These are phyloP conservation scores for Gastrolobium villosum DNA, from an alignment of 306 rosid species.

Conservation along the genomic window DNA sequence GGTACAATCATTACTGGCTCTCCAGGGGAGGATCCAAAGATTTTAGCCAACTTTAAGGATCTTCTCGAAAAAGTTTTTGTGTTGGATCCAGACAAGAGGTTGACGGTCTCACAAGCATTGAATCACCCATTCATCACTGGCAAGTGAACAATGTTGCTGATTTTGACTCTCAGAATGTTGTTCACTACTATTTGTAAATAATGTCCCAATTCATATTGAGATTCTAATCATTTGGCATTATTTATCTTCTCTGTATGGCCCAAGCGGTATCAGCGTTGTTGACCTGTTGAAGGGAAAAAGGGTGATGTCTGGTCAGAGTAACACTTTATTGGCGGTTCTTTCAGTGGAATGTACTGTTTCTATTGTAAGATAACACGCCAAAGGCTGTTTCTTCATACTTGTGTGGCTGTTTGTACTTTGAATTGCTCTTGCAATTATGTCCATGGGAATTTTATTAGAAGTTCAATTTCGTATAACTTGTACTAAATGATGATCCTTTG, in stretches of 20 bases:
- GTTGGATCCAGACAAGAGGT: conserved; percentile 87
- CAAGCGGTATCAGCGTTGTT: conserved; percentile 67
- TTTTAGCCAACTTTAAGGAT: conserved; percentile 80
- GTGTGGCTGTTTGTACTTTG: conserved; percentile 64
- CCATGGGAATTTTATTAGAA: conserved; percentile 42
- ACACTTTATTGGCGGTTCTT: conserved; percentile 69
- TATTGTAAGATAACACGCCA: conserved; percentile 88
- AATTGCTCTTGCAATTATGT: conserved; percentile 51
- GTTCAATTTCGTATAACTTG: conserved; percentile 37
- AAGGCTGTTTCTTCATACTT: conserved; percentile 67
- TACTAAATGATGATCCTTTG: background rate
- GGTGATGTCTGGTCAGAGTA: conserved; percentile 64
- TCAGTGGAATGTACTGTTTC: conserved; percentile 83
- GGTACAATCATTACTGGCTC: conserved; percentile 70
- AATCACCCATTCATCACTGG: conserved; percentile 90
- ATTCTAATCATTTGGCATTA: conserved; percentile 72
- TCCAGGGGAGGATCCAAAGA: conserved; percentile 85
- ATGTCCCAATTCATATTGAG: conserved; percentile 62
- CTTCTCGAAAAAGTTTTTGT: conserved; percentile 75
- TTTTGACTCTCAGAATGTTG: conserved; percentile 69
- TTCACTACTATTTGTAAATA: conserved; percentile 71
- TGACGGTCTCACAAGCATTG: conserved; percentile 86
- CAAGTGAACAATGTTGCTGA: conserved; percentile 86
- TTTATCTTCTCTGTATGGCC: conserved; percentile 71
- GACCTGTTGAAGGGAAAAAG: conserved; percentile 67